Conservation (phyloP, 345 rosid genomes). For the Salix viminalis region DNA sequence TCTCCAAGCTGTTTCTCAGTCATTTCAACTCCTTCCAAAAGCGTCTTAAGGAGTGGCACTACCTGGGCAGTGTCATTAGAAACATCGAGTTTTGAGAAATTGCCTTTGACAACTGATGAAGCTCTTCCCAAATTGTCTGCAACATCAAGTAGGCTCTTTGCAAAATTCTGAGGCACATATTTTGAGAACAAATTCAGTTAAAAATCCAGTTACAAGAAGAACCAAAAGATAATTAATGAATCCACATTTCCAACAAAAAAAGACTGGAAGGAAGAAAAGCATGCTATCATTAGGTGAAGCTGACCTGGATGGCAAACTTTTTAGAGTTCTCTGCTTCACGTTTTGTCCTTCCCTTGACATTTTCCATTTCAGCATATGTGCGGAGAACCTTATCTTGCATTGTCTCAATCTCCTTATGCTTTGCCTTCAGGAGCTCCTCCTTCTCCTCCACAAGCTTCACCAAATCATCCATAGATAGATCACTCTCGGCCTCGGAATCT, state of each 20-base stretch:
- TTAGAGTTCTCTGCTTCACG: constrained; percentile 88
- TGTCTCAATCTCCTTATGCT: constrained; percentile 52
- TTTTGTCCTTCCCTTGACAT: constrained; percentile 73
- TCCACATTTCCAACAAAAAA: neutral
- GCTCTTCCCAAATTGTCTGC: constrained; percentile 94
- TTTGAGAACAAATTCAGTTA: neutral
- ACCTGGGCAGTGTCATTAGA: constrained; percentile 61
- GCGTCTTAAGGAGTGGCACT: constrained; percentile 61
- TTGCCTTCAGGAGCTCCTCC: constrained; percentile 64
- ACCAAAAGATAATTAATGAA: neutral
- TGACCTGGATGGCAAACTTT: constrained; percentile 81
- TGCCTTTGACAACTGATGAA: constrained; percentile 72
- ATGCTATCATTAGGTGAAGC: neutral
- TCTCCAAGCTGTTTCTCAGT: constrained; percentile 89
- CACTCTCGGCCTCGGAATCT: constrained; percentile 59
- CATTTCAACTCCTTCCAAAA: constrained; percentile 95
- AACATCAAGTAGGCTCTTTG: constrained; percentile 74
- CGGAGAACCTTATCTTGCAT: constrained; percentile 82
- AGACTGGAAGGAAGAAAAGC: neutral
- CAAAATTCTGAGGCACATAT: constrained; percentile 60
- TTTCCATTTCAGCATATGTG: constrained; percentile 79
- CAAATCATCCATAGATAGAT: constrained; percentile 66
- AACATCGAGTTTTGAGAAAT: constrained; percentile 61
- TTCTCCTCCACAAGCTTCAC: constrained; percentile 68
- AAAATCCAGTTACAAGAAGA: constrained; percentile 1